Conservation (phyloP, 306 rosid species). For the Cercis canadensis region DNA sequence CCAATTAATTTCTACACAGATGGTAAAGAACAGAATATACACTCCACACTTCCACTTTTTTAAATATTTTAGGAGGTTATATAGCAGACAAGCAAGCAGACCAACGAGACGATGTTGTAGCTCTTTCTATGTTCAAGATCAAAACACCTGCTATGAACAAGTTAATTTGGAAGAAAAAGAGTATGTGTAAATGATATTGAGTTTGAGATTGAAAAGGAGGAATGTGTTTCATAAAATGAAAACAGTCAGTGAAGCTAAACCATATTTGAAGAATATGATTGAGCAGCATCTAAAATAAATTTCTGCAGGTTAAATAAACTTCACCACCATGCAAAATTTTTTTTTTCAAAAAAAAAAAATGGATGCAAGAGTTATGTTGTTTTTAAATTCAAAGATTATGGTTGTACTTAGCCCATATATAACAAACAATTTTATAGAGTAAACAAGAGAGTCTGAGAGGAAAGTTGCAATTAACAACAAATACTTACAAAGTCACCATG, state of each 20-base stretch:
- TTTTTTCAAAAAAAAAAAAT: neutral
- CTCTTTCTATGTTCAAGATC: neutral
- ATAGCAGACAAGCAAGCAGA: conserved; percentile 16
- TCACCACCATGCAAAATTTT: conserved; percentile 25
- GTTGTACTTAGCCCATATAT: conserved; percentile 9
- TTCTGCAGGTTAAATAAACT: neutral
- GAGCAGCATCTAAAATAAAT: conserved; percentile 2
- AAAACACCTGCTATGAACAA: conserved; percentile 8
- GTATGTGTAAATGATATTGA: conserved; percentile 1
- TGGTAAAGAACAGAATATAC: conserved; percentile 13
- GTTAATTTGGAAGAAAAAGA: neutral
- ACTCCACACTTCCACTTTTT: conserved; percentile 12
- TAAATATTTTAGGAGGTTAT: conserved; percentile 16
- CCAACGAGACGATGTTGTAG: conserved; percentile 11
- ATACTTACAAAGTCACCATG: conserved; percentile 64
- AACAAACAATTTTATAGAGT: conserved; percentile 23
- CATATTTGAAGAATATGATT: conserved; percentile 12
- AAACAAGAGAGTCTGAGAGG: conserved; percentile 15
- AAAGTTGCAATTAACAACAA: conserved; percentile 23
- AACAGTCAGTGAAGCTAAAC: neutral
- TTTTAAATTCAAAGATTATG: conserved; percentile 20
- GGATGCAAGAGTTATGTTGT: conserved; percentile 7
- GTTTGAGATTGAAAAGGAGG: conserved; percentile 5
- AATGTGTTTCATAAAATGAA: neutral
- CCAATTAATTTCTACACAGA: neutral